Evolutionary conservation across 139 green algal species (phyloP), one percentile per base, ranked within the genome.

Genomic region (Chlamydomonas incerta): DNA sequence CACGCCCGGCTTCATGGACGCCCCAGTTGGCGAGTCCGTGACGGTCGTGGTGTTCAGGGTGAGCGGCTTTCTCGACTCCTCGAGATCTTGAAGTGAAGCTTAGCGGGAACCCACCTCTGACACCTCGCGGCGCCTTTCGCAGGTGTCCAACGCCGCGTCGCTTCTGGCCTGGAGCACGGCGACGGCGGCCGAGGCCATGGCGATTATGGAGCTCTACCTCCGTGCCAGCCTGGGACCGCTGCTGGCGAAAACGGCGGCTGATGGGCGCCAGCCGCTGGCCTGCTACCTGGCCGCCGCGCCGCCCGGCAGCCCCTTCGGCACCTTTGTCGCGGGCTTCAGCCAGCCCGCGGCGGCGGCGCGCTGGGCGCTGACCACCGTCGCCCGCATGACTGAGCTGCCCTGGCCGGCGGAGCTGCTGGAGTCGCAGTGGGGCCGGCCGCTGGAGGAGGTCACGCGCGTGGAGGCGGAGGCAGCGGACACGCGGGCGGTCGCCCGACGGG

Each of bases 291-390:
- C 70, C 18, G 70, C 70, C 9, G 70, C 70, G 24, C 70, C 70
- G 23, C 70, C 70, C 6, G 70, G 70, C 70, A 75, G 70, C 70
- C 70, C 70, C 23, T 75, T 75, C 26, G 70, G 70, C 23, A 75
- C 70, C 23, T 75, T 75, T 13, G 70, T 75, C 20, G 70, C 41
- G 41, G 70, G 70, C 24, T 58, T 75, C 70, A 75, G 26, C 70
- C 24, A 75, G 41, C 70, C 70, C 17, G 41, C 70, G 24, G 70
- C 41, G 23, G 70, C 70, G 37, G 70, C 70, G 41, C 70, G 41
- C 11, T 75, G 70, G 70, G 70, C 70, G 70, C 70, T 75, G 26
- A 11, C 58, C 23, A 41, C 70, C 18, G 24, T 23, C 18, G 70
- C 20, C 2, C 70, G 24, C 70, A 57, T 75, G 33, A 24, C 23